Conservation (phyloP, 768 basidiomycete species). For the Leccinum obscurum region DNA sequence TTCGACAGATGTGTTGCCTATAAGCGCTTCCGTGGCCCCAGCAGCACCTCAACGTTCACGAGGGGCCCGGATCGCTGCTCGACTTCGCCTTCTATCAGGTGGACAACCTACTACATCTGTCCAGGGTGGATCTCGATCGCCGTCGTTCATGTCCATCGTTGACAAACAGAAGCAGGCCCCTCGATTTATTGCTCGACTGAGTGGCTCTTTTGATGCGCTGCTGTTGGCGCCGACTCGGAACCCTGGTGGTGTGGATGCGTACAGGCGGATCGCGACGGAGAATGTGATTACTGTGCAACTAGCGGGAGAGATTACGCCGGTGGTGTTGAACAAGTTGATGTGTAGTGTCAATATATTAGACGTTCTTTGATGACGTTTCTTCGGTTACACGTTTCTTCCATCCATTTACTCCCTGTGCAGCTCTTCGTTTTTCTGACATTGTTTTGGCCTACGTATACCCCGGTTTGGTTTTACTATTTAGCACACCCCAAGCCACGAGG, state of each 20-base stretch:
- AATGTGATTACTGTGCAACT: constrained; percentile 10
- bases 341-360: neutral
- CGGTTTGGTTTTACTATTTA: too few species aligned
- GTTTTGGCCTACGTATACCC: too few species aligned
- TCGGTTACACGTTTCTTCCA: too few species aligned
- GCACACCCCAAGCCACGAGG: too few species aligned
- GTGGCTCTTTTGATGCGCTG: neutral
- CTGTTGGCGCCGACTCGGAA: neutral
- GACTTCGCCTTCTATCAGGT: constrained; percentile 5
- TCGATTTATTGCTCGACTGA: neutral
- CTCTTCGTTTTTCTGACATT: too few species aligned
- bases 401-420: too few species aligned
- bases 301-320: neutral
- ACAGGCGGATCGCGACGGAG: constrained; percentile 16
- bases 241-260: neutral
- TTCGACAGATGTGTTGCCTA: neutral
- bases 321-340: neutral
- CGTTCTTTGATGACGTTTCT: neutral
- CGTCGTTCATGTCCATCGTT: neutral
- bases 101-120: neutral
- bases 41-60: neutral
- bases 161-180: neutral
- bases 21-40: too few species aligned
- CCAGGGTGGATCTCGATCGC: neutral
- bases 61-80: neutral